A percentile compares a stretch with the other conserved stretches of the same genome.
These are phyloP conservation scores for Sphaerostilbella broomeana DNA, from an alignment of 2,329 filamentous ascomycete genomes.

Conservation along the genomic window DNA sequence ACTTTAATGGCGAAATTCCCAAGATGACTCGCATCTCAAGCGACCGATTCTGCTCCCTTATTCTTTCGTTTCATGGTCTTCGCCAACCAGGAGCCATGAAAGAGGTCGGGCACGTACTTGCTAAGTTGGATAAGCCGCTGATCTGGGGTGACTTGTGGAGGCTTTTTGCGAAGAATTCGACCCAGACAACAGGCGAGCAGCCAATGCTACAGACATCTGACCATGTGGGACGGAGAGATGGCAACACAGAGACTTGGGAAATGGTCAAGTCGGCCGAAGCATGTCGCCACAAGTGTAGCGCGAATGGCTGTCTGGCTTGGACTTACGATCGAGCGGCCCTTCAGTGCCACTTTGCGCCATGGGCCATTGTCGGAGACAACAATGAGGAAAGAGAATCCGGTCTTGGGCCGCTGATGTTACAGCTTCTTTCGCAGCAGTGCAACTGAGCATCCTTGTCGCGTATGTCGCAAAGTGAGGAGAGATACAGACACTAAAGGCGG, in stretches of 20 bases:
- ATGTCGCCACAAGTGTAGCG: constrained; percentile 38
- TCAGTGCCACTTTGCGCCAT: constrained; percentile 41
- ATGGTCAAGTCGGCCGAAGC: constrained; percentile 33
- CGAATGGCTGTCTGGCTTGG: constrained; percentile 45
- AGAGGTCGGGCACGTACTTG: constrained; percentile 36
- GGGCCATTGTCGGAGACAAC: constrained; percentile 40
- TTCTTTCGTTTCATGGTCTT: constrained; percentile 48
- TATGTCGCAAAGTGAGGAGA: no score
- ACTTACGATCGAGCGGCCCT: constrained; percentile 36
- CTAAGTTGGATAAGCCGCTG: constrained; percentile 32
- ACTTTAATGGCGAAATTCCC: constrained; percentile 52
- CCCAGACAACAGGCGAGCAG: constrained; percentile 31
- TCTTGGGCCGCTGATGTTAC: constrained; percentile 26
- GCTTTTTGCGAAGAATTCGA: constrained; percentile 37
- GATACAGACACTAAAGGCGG: no score
- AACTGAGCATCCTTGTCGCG: constrained; percentile 5
- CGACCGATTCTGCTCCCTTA: constrained; percentile 47
- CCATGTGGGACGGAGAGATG: constrained; percentile 45
- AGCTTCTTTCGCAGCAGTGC: constrained; percentile 22
- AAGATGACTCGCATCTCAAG: constrained; percentile 40
- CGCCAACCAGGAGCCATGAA: constrained; percentile 40
- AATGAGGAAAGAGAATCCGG: constrained; percentile 24
- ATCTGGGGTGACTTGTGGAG: constrained; percentile 46
- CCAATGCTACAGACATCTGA: constrained; percentile 37
- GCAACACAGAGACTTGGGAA: constrained; percentile 32